Conservation (phyloP, 306 rosid genomes). For the Neltuma alba region DNA sequence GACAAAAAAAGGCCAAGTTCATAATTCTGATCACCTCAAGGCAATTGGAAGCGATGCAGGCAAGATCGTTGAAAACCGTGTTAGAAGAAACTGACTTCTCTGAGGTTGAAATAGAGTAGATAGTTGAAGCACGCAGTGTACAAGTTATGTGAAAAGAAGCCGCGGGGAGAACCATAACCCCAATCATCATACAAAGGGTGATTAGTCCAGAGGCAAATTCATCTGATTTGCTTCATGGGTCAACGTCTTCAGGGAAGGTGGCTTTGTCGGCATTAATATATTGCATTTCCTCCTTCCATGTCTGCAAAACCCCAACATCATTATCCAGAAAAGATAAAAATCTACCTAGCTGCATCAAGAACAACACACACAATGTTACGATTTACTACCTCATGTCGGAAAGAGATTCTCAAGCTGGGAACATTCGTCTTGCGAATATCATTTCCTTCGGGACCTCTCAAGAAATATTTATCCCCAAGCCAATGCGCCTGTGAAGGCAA, state of each 20-base stretch:
- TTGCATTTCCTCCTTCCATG: constrained; percentile 86
- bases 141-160: background rate
- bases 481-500: constrained; percentile 63
- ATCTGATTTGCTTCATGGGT: constrained; percentile 45
- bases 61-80: background rate
- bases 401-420: constrained; percentile 64
- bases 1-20: background rate
- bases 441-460: constrained; percentile 82
- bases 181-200: background rate
- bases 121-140: constrained; percentile 1
- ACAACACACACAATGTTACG: background rate
- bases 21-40: background rate
- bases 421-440: constrained; percentile 81
- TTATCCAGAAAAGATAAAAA: constrained; percentile 22
- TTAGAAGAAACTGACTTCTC: background rate
- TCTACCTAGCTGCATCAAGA: background rate
- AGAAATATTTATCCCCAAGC: constrained; percentile 70
- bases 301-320: constrained; percentile 53
- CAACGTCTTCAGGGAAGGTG: constrained; percentile 60
- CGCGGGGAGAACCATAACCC: background rate
- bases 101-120: background rate
- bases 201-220: background rate
- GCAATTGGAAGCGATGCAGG: background rate
- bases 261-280: constrained; percentile 56
- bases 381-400: constrained; percentile 56